Conservation (phyloP, 164 flowering plant species). For the Aristolochia fimbriata region DNA sequence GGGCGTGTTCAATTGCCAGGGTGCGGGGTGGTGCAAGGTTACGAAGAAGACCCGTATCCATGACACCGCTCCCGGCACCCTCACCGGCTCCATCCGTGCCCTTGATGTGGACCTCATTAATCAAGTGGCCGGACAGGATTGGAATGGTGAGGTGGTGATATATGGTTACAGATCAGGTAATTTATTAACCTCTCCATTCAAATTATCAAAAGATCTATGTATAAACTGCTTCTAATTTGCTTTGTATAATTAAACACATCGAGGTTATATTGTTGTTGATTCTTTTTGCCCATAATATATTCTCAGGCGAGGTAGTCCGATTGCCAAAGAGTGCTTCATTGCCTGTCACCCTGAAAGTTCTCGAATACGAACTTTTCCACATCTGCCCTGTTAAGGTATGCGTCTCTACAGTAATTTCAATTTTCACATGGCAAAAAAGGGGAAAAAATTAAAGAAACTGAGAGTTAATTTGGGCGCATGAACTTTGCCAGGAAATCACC, state of each 20-base stretch:
- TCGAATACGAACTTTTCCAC: conserved; percentile 78
- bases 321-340: conserved; percentile 66
- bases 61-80: conserved; percentile 71
- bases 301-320: conserved; percentile 67
- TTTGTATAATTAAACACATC: too few relatives aligned
- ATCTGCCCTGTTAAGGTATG: conserved; percentile 70
- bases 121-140: conserved; percentile 55
- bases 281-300: too few relatives aligned
- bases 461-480: too few relatives aligned
- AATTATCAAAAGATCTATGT: too few relatives aligned
- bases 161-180: conserved; percentile 61
- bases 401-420: too few relatives aligned
- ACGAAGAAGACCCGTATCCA: conserved; percentile 80
- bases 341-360: conserved; percentile 77
- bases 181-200: too few relatives aligned
- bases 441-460: too few relatives aligned
- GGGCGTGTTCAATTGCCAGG: conserved; percentile 97
- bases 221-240: too few relatives aligned
- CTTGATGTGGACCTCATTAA: conserved; percentile 52
- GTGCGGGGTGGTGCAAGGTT: conserved; percentile 93
- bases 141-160: conserved; percentile 62
- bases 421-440: too few relatives aligned
- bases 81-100: conserved; percentile 52
- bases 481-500: conserved; percentile 45
- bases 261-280: too few relatives aligned